A percentile compares a stretch with the other conserved stretches of the same genome.
These are phyloP conservation scores for Skeletonema marinoi DNA, from an alignment of 108 stramenopile genomes.

Conservation along the genomic window DNA sequence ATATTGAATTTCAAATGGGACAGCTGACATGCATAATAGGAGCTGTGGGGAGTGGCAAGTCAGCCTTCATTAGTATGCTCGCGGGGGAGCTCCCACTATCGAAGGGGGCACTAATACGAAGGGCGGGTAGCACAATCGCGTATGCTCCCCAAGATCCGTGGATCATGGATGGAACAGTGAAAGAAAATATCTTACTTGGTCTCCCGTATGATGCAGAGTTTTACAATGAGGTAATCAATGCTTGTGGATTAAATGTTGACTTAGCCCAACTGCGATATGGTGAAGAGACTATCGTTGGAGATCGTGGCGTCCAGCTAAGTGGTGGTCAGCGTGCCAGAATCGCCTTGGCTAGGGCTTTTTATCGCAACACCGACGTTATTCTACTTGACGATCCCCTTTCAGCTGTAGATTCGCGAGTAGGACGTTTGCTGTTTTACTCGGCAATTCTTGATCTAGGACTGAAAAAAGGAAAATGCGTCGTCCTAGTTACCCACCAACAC, in stretches of 20 bases:
- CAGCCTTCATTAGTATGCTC: constrained; percentile 66
- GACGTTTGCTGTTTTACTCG: constrained; percentile 78
- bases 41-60: constrained; percentile 68
- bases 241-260: constrained; percentile 79
- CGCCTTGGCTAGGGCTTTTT: constrained; percentile 81
- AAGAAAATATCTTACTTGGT: constrained; percentile 89
- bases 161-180: constrained; percentile 90
- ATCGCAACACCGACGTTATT: constrained; percentile 70
- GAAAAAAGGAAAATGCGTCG: constrained; percentile 65
- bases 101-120: constrained; percentile 45
- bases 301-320: constrained; percentile 89
- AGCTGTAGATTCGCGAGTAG: constrained; percentile 93
- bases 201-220: constrained; percentile 46
- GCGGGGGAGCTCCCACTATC: constrained; percentile 66
- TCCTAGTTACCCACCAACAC: constrained; percentile 95
- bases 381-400: constrained; percentile 93
- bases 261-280: constrained; percentile 72
- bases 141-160: constrained; percentile 93
- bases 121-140: constrained; percentile 51
- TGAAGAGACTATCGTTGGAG: constrained; percentile 88
- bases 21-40: constrained; percentile 69
- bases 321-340: constrained; percentile 95
- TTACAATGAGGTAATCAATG: constrained; percentile 70
- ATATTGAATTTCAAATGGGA: constrained; percentile 48
- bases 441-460: constrained; percentile 69